A percentile compares a stretch with the other conserved stretches of the same genome.
These are phyloP conservation scores for Astragalus glycyphyllos DNA, from an alignment of 306 rosid genomes.

Conservation along the genomic window DNA sequence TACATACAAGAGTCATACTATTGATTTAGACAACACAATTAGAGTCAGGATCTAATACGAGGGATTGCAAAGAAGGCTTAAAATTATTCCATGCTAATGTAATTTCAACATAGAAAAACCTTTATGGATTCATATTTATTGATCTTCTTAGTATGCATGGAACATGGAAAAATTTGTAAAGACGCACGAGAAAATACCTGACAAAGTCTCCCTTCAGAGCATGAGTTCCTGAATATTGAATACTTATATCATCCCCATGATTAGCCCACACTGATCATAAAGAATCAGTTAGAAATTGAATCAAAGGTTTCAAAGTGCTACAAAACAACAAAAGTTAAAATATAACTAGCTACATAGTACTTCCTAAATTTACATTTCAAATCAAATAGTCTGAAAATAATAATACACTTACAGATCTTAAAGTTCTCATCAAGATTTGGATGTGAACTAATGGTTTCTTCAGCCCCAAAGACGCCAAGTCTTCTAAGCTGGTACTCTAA, in stretches of 20 bases:
- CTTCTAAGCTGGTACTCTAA: constrained; percentile 94
- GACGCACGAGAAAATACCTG: constrained; percentile 62
- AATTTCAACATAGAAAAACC: constrained; percentile 39
- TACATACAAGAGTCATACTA: constrained; percentile 14
- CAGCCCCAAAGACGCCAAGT: constrained; percentile 92
- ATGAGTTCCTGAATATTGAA: constrained; percentile 94
- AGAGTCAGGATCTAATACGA: constrained; percentile 4
- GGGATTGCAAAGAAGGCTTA: neutral
- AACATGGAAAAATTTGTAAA: constrained; percentile 29
- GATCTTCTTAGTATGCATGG: constrained; percentile 25
- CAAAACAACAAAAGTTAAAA: constrained; percentile 30
- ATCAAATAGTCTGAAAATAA: constrained; percentile 38
- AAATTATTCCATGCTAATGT: constrained; percentile 24
- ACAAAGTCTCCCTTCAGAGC: constrained; percentile 97
- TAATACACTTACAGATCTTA: constrained; percentile 72
- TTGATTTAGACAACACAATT: constrained; percentile 10
- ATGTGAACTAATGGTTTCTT: constrained; percentile 93
- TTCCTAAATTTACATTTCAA: constrained; percentile 2
- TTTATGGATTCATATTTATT: constrained; percentile 33
- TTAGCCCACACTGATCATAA: constrained; percentile 91
- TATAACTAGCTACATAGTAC: constrained; percentile 32
- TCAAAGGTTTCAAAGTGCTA: constrained; percentile 39
- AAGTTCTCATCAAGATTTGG: constrained; percentile 82
- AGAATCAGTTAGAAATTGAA: constrained; percentile 36
- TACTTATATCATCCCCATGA: constrained; percentile 95